Evolutionary conservation across 768 basidiomycete genomes (phyloP).

Genomic region (Hygrophoropsis aurantiaca): DNA sequence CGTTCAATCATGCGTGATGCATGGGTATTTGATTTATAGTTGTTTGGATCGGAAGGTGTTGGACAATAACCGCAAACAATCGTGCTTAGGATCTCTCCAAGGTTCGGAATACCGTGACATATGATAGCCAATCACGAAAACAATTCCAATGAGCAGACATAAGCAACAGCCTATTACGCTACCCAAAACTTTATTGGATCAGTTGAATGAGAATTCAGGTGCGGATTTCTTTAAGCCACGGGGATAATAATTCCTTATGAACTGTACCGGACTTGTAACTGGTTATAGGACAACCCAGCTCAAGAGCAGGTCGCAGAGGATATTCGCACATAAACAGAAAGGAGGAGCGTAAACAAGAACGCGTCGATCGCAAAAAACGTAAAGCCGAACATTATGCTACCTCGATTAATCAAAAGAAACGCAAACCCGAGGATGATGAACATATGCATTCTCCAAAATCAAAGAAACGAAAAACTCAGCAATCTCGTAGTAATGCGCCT

Average conservation of each 20-base stretch:
- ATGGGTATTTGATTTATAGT: too few species aligned
- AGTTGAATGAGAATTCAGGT: conserved; percentile 18
- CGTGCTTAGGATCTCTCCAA: too few species aligned
- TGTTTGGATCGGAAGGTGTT: too few species aligned
- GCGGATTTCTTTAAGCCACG: neutral
- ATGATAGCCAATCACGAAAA: too few species aligned
- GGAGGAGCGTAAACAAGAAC: conserved; percentile 62
- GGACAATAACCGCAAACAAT: too few species aligned
- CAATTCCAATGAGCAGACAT: conserved; percentile 12
- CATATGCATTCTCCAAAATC: conserved; percentile 42
- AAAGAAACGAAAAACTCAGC: conserved; percentile 44
- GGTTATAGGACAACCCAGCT: conserved; percentile 3
- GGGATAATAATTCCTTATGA: too few species aligned
- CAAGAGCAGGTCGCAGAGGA: conserved; percentile 4
- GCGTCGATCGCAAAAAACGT: conserved; percentile 57
- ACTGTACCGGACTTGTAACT: neutral
- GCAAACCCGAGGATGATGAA: conserved; percentile 43
- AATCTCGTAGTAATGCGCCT: neutral
- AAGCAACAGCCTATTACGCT: conserved; percentile 19
- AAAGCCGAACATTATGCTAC: conserved; percentile 60
- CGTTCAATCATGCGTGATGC: too few species aligned
- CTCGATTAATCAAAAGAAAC: conserved; percentile 30
- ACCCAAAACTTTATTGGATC: conserved; percentile 27
- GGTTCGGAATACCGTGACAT: too few species aligned
- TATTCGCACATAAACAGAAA: conserved; percentile 45